Evolutionary conservation across 2,329 filamentous ascomycete genomes (phyloP), one percentile per base, ranked within the genome.

Genomic region (Zymoseptoria passerinii): DNA sequence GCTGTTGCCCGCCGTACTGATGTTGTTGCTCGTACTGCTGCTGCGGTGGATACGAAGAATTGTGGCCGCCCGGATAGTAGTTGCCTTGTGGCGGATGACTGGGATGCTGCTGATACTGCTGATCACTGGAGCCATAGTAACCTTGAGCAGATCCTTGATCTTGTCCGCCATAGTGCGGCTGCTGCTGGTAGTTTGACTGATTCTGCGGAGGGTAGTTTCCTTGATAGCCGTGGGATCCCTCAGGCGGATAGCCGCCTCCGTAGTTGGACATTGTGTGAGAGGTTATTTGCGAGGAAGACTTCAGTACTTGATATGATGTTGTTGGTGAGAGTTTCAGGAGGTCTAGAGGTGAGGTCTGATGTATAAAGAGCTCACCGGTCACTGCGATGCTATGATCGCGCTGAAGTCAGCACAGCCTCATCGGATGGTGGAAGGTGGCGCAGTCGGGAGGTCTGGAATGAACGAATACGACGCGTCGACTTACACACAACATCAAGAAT

Each of bases 111-210:
- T 69, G 67, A 52, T 67, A 66, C 48, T 62, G 58, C 56, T 68
- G 64, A 40, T 70, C 63, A 52, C 69, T 69, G 54, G 61, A 56
- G 48, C 62, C 68, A 48, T 69, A 67, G 55, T 70, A 69, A 5
- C 59, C 60, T 50, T 70, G 65, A 1, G 67, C 65, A n/a, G 65
- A 58, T 18, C 66, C 64, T 57, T 62, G 58, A 7, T 58, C n/a
- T 8, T 40, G 56, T 28, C 53, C 56, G 20, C 49, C 53, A 10
- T 59, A 50, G 10, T 57, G 59, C 27, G 60, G 58, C 44, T 52
- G 52, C 20, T 60, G 54, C 28, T 61, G 58, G 50, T 56, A 40
- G 44, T 23, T 51, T 44, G 59, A 58, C 27, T 55, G 51, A 48
- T 58, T 49, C 5, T 48, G 48, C 27, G 59, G 53, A 16, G 52